Evolutionary conservation across 139 green algal species (phyloP).

Genomic region (Chlamydomonas sp.): DNA sequence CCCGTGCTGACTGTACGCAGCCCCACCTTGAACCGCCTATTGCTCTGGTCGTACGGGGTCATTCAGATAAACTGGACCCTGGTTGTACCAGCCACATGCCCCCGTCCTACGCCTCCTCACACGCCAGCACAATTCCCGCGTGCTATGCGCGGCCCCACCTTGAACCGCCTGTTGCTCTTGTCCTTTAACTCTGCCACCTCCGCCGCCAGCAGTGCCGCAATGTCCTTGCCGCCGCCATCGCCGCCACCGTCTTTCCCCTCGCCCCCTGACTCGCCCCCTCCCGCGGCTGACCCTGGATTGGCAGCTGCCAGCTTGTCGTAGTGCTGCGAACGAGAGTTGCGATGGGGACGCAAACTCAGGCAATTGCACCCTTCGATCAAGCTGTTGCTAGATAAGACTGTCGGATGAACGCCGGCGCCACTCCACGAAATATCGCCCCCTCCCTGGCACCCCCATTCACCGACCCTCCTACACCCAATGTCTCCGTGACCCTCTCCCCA

Average conservation of each 20-base stretch:
- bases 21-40: no score
- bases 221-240: constrained; percentile 34
- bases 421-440: not conserved
- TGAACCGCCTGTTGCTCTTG: constrained; percentile 47
- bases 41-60: no score
- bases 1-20: no score
- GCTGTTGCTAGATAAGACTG: not conserved
- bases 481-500: not conserved
- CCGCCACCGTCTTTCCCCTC: not conserved
- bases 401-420: not conserved
- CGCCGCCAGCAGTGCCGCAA: constrained; percentile 39
- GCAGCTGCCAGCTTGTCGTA: constrained; percentile 42
- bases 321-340: constrained; percentile 18
- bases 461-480: not conserved
- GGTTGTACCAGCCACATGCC: not conserved
- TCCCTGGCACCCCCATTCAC: constrained; percentile 1
- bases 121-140: not conserved
- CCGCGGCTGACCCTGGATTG: not conserved
- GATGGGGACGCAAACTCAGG: not conserved
- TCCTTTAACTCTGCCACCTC: constrained; percentile 61
- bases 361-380: not conserved
- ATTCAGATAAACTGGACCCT: no score
- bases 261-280: not conserved
- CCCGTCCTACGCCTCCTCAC: not conserved
- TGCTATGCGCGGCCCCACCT: not conserved